Conservation (phyloP, 2,329 filamentous ascomycete genomes). For the Penicillium sp. region DNA sequence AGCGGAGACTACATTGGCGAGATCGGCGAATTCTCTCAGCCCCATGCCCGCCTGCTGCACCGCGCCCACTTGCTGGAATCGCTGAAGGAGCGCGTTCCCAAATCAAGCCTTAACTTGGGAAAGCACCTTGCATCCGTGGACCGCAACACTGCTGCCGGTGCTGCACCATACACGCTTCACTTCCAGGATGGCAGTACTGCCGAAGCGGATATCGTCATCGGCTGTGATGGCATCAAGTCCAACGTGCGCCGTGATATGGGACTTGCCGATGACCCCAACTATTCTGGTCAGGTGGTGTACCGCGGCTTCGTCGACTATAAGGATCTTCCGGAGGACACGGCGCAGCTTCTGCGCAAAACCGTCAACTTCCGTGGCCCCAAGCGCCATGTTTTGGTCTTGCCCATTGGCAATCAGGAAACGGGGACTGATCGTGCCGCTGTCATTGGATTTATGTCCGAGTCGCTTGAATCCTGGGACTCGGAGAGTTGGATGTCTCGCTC, state of each 20-base stretch:
- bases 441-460: slow-evolving; percentile 42
- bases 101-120: slow-evolving; percentile 27
- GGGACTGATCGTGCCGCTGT: slow-evolving; percentile 35
- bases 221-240: slow-evolving; percentile 54
- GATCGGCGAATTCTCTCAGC: slow-evolving; percentile 30
- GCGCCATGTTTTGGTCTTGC: slow-evolving; percentile 37
- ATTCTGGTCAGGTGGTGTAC: slow-evolving; percentile 41
- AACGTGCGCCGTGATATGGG: slow-evolving; percentile 42
- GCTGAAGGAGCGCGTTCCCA: slow-evolving; percentile 35
- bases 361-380: slow-evolving; percentile 38
- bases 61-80: slow-evolving; percentile 38
- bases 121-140: slow-evolving; percentile 28
- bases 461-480: slow-evolving; percentile 37
- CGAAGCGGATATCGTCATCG: slow-evolving; percentile 47
- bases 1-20: slow-evolving; percentile 32
- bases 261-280: slow-evolving; percentile 32
- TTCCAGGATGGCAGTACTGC: slow-evolving; percentile 50
- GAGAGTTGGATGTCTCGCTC: slow-evolving; percentile 39
- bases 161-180: slow-evolving; percentile 36
- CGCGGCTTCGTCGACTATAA: slow-evolving; percentile 40
- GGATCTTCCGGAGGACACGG: slow-evolving; percentile 33
- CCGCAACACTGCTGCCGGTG: slow-evolving; percentile 15
- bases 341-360: slow-evolving; percentile 33
- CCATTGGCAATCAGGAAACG: slow-evolving; percentile 39
- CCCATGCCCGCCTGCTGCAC: slow-evolving; percentile 31